phyloP scores from a whole-genome alignment of 75 land plant species.

The Pinus tabuliformis region DNA sequence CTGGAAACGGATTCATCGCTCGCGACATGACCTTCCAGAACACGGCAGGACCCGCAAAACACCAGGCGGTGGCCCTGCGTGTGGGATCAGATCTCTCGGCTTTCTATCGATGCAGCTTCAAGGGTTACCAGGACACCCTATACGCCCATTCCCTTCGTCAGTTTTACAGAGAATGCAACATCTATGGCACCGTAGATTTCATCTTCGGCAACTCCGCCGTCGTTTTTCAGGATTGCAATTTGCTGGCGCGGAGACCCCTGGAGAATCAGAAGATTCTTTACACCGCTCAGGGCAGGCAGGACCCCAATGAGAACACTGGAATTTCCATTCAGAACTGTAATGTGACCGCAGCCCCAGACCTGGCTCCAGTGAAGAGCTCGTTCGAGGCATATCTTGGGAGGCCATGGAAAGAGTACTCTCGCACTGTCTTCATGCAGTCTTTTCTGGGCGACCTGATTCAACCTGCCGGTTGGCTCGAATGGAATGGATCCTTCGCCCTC shows the following conservation, averaged over 20 bases:
- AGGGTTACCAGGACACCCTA: constrained; percentile 28
- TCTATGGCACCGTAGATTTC: constrained; percentile 49
- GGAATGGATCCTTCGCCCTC: no score
- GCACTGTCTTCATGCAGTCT: no score
- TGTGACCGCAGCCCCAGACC: constrained; percentile 1
- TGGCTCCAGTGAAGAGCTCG: background rate
- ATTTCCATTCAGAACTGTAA: constrained; percentile 19
- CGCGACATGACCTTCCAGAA: constrained; percentile 16
- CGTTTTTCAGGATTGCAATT: constrained; percentile 34
- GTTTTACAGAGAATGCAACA: constrained; percentile 32
- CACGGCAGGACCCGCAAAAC: constrained; percentile 29
- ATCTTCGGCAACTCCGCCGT: constrained; percentile 45
- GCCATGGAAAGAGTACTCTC: no score
- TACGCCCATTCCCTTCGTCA: constrained; percentile 14
- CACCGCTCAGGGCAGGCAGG: constrained; percentile 38
- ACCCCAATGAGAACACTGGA: constrained; percentile 13
- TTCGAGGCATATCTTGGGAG: background rate
- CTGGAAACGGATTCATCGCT: constrained; percentile 12
- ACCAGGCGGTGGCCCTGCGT: constrained; percentile 47
- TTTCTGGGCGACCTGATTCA: no score
- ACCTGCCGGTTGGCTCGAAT: no score
- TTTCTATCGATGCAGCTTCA: constrained; percentile 24
- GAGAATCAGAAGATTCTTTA: constrained; percentile 19
- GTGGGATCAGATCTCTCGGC: constrained; percentile 25
- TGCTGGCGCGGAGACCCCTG: constrained; percentile 14